Conservation (phyloP, 108 stramenopile genomes). For the Fragilariopsis cylindrus region DNA sequence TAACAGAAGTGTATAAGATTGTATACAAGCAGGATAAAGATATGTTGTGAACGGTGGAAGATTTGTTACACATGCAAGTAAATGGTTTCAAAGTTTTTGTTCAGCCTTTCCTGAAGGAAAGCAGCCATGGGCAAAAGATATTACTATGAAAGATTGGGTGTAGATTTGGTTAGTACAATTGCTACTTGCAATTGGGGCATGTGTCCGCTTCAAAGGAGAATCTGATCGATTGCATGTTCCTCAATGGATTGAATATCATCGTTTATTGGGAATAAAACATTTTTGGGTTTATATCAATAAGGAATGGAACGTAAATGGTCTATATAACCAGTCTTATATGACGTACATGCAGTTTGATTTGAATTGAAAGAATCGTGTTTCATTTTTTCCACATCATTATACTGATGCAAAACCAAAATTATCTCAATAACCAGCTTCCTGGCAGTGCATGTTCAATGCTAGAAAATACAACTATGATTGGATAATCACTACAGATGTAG, state of each 20-base stretch:
- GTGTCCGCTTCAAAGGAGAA: constrained; percentile 8
- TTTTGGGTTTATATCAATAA: constrained; percentile 35
- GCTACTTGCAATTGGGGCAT: neutral
- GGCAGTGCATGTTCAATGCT: constrained; percentile 20
- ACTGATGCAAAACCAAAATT: neutral
- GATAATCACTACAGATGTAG: constrained; percentile 28
- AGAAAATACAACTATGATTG: constrained; percentile 25
- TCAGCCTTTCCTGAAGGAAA: too few species aligned
- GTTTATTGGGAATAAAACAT: constrained; percentile 37
- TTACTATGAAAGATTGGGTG: too few species aligned
- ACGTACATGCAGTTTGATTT: constrained; percentile 28
- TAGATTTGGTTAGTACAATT: too few species aligned
- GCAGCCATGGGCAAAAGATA: too few species aligned
- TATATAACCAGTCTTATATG: constrained; percentile 16
- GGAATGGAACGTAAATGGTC: constrained; percentile 17
- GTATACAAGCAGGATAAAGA: too few species aligned
- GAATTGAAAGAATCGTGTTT: constrained; percentile 1
- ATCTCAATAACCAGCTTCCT: constrained; percentile 11
- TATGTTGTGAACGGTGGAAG: too few species aligned
- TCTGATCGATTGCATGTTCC: constrained; percentile 16
- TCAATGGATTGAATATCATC: constrained; percentile 45
- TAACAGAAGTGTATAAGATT: too few species aligned
- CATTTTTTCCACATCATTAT: constrained; percentile 7
- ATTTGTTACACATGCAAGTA: too few species aligned
- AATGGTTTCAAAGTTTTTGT: too few species aligned